Evolutionary conservation across 257 asterid genomes (phyloP).

Genomic region (Paulownia fortunei): DNA sequence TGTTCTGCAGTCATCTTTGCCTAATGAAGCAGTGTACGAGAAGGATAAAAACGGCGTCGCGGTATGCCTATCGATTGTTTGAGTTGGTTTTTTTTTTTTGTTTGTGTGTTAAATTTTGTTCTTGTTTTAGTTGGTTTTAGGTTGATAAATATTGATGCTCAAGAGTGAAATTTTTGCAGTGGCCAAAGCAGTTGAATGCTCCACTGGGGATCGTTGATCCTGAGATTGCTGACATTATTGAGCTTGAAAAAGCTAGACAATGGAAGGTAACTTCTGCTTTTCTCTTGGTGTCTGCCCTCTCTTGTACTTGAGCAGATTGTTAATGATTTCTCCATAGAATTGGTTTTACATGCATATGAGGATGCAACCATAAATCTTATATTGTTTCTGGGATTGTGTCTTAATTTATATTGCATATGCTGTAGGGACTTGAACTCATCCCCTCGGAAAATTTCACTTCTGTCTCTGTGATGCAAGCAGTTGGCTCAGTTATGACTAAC

Average conservation of each 20-base stretch:
- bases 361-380: neutral
- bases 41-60: slow-evolving; percentile 72
- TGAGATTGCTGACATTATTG: slow-evolving; percentile 82
- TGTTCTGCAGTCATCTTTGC: slow-evolving; percentile 69
- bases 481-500: slow-evolving; percentile 93
- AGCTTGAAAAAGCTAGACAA: slow-evolving; percentile 89
- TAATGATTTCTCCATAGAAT: neutral
- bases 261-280: slow-evolving; percentile 72
- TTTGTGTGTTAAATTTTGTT: neutral
- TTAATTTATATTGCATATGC: slow-evolving; percentile 16
- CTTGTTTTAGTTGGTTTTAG: neutral
- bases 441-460: slow-evolving; percentile 79
- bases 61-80: slow-evolving; percentile 53
- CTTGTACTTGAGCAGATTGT: neutral
- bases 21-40: slow-evolving; percentile 78
- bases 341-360: neutral
- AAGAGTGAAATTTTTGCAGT: slow-evolving; percentile 48
- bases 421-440: slow-evolving; percentile 85
- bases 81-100: neutral
- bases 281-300: neutral
- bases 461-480: slow-evolving; percentile 91
- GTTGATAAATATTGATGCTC: slow-evolving; percentile 5
- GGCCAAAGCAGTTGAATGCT: slow-evolving; percentile 87
- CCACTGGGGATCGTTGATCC: slow-evolving; percentile 79
- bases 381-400: neutral